Conservation (phyloP, 129 eudicot species). For the Artemisia tridentata region DNA sequence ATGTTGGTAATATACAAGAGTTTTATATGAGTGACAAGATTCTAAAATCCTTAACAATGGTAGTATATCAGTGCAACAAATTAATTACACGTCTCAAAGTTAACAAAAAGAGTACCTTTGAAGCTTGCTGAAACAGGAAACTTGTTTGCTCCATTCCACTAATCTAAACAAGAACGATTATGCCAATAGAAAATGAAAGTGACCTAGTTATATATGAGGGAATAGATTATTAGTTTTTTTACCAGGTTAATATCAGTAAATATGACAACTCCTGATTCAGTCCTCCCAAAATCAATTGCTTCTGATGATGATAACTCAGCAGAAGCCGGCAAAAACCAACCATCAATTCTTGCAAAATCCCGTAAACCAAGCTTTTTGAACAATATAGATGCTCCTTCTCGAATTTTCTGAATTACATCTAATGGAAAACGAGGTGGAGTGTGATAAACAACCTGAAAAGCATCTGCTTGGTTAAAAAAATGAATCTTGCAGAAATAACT, state of each 20-base stretch:
- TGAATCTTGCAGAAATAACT: neutral
- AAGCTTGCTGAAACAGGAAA: conserved; percentile 93
- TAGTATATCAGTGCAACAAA: conserved; percentile 6
- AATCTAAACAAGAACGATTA: conserved; percentile 39
- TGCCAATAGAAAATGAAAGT: neutral
- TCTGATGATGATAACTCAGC: conserved; percentile 33
- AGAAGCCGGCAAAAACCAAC: conserved; percentile 84
- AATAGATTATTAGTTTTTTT: conserved; percentile 6
- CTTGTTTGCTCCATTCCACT: conserved; percentile 99
- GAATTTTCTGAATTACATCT: conserved; percentile 60
- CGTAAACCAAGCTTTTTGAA: conserved; percentile 70
- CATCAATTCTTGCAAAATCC: conserved; percentile 97
- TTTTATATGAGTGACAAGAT: neutral
- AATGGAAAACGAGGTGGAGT: conserved; percentile 91
- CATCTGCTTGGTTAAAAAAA: neutral
- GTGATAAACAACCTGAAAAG: conserved; percentile 80
- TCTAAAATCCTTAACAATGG: neutral
- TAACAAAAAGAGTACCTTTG: conserved; percentile 55
- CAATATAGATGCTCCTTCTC: conserved; percentile 79
- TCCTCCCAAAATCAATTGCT: conserved; percentile 56
- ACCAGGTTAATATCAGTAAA: conserved; percentile 95
- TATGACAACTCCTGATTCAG: conserved; percentile 59
- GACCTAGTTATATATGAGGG: neutral
- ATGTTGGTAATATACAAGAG: neutral
- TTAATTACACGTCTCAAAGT: neutral